phyloP scores from a whole-genome alignment of 371 early-diverging fungal species.

The Amoeboaphelidium protococcarum region DNA sequence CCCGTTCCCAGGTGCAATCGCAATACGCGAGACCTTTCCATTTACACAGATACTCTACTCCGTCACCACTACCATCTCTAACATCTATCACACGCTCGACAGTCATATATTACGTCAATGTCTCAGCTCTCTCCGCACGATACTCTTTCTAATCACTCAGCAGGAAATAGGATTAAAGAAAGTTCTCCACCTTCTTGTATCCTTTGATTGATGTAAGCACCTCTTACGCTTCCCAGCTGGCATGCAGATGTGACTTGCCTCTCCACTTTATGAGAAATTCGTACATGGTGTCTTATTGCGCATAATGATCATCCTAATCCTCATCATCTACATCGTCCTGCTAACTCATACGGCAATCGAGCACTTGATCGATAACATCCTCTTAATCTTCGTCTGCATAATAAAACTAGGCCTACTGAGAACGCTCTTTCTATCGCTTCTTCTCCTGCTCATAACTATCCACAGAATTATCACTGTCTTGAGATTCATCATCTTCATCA shows the following conservation, averaged over 20 bases:
- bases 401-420: too few relatives aligned
- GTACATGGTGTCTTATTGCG: background rate
- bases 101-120: constrained; percentile 48
- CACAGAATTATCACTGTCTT: constrained; percentile 13
- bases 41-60: constrained; percentile 69
- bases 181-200: constrained; percentile 68
- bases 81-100: constrained; percentile 67
- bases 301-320: too few relatives aligned
- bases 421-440: constrained; percentile 7
- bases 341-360: constrained; percentile 12
- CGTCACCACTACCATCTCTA: constrained; percentile 15
- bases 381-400: too few relatives aligned
- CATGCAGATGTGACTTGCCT: constrained; percentile 60
- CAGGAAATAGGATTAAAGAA: constrained; percentile 38
- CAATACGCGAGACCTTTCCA: constrained; percentile 70
- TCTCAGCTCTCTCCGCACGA: constrained; percentile 63
- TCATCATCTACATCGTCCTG: constrained; percentile 14
- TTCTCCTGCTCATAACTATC: constrained; percentile 9
- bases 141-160: constrained; percentile 27
- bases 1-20: constrained; percentile 66
- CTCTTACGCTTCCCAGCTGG: constrained; percentile 58
- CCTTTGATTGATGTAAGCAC: constrained; percentile 46
- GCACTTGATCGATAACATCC: constrained; percentile 10
- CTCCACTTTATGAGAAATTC: constrained; percentile 84
- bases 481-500: constrained; percentile 9